Evolutionary conservation across 2,329 filamentous ascomycete species (phyloP), one percentile per base, ranked within the genome.

Genomic region (Triangularia verruculosa): DNA sequence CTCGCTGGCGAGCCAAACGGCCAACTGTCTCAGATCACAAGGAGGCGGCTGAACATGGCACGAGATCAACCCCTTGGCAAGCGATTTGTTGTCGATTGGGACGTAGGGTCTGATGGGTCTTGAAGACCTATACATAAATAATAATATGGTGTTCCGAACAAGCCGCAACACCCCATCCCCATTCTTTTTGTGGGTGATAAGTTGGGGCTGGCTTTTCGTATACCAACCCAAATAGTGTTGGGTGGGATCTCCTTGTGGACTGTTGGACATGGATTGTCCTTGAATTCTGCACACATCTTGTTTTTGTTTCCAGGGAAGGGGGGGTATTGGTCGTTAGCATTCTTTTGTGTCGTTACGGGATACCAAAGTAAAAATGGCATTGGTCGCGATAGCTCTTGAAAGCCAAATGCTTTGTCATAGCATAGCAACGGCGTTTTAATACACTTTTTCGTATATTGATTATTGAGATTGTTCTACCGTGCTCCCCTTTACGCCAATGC

Each of bases 41-140:
- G 52, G 57, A 57, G 64, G 12, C 58, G 61, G 1, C 2, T 43
- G 15, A 56, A 55, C 25, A 59, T 25, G 28, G 43, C 39, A 47
- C 53, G 57, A 22, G 28, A 58, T n/a, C 11, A 39, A 39, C 34
- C 34, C 12, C 6, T 39, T 4, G 47, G 61, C 28, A 68, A 65
- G 55, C 61, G 64, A 25, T 66, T 65, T n/a, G 61, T 68, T 11
- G 59, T 68, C n/a, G 61, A 63, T 17, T 64, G 57, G 61, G 43
- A 66, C 20, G 55, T 58, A 7, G 34, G 34, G 17, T 39, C 34
- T n/a, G 34, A 39, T n/a, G 34, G 34, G 3, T 39, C 34, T 39
- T 39, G 34, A 39, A 39, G 8, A 13, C 20, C n/a, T 8, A 8
- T 47, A 15, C 39, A 47, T 22, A 8, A 47, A 47, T 20, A 47